phyloP scores from a whole-genome alignment of 768 basidiomycete species.

The Cantharellus cinnabarinus region DNA sequence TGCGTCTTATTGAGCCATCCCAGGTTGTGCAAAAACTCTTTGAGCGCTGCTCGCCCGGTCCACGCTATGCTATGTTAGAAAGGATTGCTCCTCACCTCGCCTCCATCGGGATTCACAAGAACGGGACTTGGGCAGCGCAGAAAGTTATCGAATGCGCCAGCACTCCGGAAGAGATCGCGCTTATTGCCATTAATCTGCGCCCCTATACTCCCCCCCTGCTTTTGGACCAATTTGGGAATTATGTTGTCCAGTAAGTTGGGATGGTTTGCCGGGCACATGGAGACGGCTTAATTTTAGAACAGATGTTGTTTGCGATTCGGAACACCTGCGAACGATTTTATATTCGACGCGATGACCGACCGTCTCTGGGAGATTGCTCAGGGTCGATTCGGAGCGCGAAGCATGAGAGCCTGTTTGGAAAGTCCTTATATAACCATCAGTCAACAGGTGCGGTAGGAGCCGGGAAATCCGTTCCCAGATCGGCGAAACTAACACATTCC shows the following conservation, averaged over 20 bases:
- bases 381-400: constrained; percentile 91
- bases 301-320: constrained; percentile 86
- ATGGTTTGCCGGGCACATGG: neutral
- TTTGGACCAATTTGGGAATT: constrained; percentile 84
- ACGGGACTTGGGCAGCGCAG: constrained; percentile 98
- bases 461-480: neutral
- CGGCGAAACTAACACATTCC: neutral
- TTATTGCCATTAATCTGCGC: constrained; percentile 71
- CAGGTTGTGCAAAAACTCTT: constrained; percentile 95
- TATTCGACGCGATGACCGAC: constrained; percentile 95
- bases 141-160: constrained; percentile 95
- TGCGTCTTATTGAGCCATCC: neutral
- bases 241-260: constrained; percentile 65
- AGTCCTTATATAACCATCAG: constrained; percentile 67
- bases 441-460: constrained; percentile 36
- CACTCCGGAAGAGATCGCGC: constrained; percentile 62
- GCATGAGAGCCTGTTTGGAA: constrained; percentile 93
- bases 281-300: neutral
- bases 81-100: constrained; percentile 84
- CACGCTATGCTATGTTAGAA: constrained; percentile 81
- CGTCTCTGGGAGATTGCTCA: constrained; percentile 98
- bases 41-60: constrained; percentile 59
- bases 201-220: constrained; percentile 87
- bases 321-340: constrained; percentile 76
- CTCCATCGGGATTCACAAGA: constrained; percentile 97